Percentiles rank a stretch among this genome's conserved stretches.
These are phyloP conservation scores for Colletotrichum tabaci DNA, from an alignment of 2,329 filamentous ascomycete genomes.

Conservation along the genomic window DNA sequence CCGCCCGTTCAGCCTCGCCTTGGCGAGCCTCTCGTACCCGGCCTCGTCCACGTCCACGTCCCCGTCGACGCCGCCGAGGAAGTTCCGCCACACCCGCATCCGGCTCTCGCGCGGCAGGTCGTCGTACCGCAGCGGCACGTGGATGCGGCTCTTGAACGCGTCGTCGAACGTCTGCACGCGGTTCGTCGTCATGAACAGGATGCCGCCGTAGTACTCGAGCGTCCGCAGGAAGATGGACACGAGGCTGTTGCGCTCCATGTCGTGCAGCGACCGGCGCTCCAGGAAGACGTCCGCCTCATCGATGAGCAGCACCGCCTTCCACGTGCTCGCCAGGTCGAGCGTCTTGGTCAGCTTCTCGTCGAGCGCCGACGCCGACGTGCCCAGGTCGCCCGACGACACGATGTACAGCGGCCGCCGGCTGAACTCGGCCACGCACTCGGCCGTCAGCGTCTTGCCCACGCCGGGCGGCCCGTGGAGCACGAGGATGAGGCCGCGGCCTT, in stretches of 20 bases:
- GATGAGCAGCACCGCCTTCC: conserved; percentile 87
- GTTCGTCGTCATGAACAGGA: conserved; percentile 68
- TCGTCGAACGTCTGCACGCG: conserved; percentile 83
- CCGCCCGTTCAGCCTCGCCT: conserved; percentile 73
- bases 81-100: conserved; percentile 50
- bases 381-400: conserved; percentile 77
- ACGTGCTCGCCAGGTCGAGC: conserved; percentile 85
- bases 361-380: conserved; percentile 74
- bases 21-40: conserved; percentile 72
- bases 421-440: conserved; percentile 65
- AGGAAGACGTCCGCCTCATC: conserved; percentile 91
- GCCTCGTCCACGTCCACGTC: conserved; percentile 58
- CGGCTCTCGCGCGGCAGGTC: conserved; percentile 80
- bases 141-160: conserved; percentile 90
- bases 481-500: conserved; percentile 60
- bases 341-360: conserved; percentile 83
- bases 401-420: conserved; percentile 65
- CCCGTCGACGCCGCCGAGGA: conserved; percentile 25
- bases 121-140: conserved; percentile 87
- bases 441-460: conserved; percentile 66
- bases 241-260: conserved; percentile 87
- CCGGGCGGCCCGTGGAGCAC: conserved; percentile 64
- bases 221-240: conserved; percentile 76
- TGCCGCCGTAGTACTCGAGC: conserved; percentile 66
- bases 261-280: conserved; percentile 85